These are phyloP conservation scores for Gracilaria domingensis DNA, from an alignment of 23 red algal species.

Conservation along the genomic window DNA sequence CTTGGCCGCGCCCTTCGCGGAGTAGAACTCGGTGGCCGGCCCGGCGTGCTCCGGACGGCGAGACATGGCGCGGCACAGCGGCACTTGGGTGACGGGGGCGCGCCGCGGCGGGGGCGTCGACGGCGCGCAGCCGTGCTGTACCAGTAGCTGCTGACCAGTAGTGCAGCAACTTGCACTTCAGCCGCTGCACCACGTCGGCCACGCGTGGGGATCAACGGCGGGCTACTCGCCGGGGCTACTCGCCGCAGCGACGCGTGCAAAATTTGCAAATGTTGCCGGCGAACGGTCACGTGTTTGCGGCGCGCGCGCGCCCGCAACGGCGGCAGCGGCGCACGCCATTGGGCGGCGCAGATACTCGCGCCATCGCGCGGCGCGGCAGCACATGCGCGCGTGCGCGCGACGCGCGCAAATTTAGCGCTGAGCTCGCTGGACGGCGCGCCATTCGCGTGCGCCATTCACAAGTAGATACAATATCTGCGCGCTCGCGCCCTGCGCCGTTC, in stretches of 20 bases:
- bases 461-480: too few species aligned
- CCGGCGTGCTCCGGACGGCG: conserved; percentile 89
- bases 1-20: conserved; percentile 77
- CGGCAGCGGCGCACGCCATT: not conserved
- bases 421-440: not conserved
- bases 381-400: not conserved
- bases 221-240: not conserved
- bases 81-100: not conserved
- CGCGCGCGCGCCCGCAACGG: not conserved
- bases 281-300: not conserved
- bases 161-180: too few species aligned
- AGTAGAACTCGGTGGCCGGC: conserved; percentile 88
- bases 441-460: not conserved
- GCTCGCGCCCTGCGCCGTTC: not conserved
- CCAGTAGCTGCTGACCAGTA: too few species aligned
- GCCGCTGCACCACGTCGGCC: too few species aligned
- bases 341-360: not conserved
- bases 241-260: not conserved
- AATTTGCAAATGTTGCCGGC: not conserved
- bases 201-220: too few species aligned
- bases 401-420: conserved; percentile 25
- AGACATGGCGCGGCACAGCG: not conserved
- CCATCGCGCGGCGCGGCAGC: not conserved
- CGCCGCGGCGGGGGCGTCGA: not conserved
- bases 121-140: too few species aligned